A percentile compares a stretch with the other conserved stretches of the same genome.
These are phyloP conservation scores for Fraxinus floribunda DNA, from an alignment of 305 asterid genomes.

Conservation along the genomic window DNA sequence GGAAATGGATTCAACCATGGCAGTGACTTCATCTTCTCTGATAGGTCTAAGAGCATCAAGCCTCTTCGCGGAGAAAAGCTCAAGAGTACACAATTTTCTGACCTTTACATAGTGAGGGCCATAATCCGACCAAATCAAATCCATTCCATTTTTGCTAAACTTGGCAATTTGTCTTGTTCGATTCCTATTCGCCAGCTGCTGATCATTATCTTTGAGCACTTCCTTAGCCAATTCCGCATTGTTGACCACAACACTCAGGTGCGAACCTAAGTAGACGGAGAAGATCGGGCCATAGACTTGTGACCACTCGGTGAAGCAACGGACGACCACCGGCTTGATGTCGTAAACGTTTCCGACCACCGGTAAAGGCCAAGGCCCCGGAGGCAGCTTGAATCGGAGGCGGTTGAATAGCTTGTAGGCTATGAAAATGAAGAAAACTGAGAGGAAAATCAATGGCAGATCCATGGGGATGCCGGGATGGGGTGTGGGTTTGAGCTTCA, in stretches of 20 bases:
- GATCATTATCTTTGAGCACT: conserved; percentile 50
- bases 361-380: conserved; percentile 58
- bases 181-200: conserved; percentile 46
- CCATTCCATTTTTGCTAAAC: conserved; percentile 53
- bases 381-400: conserved; percentile 47
- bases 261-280: conserved; percentile 50
- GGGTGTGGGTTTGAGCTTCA: no score
- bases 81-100: conserved; percentile 49
- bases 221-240: conserved; percentile 47
- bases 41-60: no score
- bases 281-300: conserved; percentile 53
- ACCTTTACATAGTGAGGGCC: conserved; percentile 46
- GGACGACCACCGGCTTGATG: conserved; percentile 51
- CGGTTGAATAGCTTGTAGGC: conserved; percentile 35
- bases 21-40: no score
- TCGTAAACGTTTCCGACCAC: conserved; percentile 51
- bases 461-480: no score
- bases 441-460: no score
- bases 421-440: no score
- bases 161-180: conserved; percentile 40
- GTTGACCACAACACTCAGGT: conserved; percentile 41
- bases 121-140: conserved; percentile 58
- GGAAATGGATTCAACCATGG: no score
- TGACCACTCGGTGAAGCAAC: conserved; percentile 58
- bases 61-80: no score